Base-by-base conservation (phyloP, 2,329 filamentous ascomycete species). In the Colletotrichum lentis region DNA sequence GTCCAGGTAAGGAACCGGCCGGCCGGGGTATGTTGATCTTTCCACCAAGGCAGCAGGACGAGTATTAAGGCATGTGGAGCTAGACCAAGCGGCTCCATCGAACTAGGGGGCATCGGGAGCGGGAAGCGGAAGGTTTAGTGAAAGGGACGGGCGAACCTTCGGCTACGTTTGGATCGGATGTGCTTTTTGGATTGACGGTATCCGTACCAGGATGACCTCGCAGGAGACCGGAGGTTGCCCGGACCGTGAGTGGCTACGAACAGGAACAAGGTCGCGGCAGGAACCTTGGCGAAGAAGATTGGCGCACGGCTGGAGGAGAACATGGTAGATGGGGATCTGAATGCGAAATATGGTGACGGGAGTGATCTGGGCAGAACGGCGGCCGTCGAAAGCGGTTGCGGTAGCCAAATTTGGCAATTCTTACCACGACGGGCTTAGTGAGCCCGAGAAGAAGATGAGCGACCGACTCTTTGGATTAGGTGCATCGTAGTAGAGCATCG, bases 1-100 rank as follows among this genome's bases (percentile, higher is more conserved):
- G n/a, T 53, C 27, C 49, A 20, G 46, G 37, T 24, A 37, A 43
- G 14, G 35, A 63, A 35, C 18, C 43, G 46, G 22, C 41, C 64
- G 59, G 59, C 64, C 53, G 65, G 12, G 43, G 56, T 49, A 55
- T 52, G 61, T 31, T 61, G 56, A 60, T 65, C 62, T 50, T 43
- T 39, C 66, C 66, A 56, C 62, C 59, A 39, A 55, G 47, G 22
- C 27, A 43, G 39, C 27, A 43, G 39, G 20, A 22, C 35, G 5
- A 61, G 35, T 20, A 22, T 52, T 18, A 55, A 22, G 43, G 20
- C 37, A 47, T 31, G 64, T 58, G 59, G 64, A 57, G 49, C 43
- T 61, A 46, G 37, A 22, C 14, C 47, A 18, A 54, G 58, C 24
- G 53, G 18, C 12, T 24, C 47, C 11, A 18, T 50, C 55, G 16